Evolutionary conservation across 1,284 basidiomycete species (phyloP).

Genomic region (Papiliotrema nemorosa): DNA sequence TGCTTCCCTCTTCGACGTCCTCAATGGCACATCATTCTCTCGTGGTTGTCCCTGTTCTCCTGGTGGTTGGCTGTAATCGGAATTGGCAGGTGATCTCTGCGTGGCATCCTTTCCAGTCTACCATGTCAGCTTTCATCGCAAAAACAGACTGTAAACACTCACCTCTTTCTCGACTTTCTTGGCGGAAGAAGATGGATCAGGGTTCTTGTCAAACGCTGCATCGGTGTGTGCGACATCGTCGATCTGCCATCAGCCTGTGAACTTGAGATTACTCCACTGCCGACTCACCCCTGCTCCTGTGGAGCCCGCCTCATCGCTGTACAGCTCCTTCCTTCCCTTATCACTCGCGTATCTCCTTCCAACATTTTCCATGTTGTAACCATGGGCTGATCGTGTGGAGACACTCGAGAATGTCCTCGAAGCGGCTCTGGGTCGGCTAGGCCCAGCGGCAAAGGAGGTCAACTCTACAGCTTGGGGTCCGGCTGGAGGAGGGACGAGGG

Average conservation of each 20-base stretch:
- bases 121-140: not conserved
- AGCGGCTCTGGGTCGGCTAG: constrained; percentile 19
- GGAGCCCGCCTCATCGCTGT: constrained; percentile 39
- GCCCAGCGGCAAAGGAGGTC: constrained; percentile 13
- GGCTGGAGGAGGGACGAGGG: constrained; percentile 32
- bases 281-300: constrained; percentile 38
- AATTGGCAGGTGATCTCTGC: constrained; percentile 28
- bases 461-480: constrained; percentile 33
- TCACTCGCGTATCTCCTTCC: constrained; percentile 37
- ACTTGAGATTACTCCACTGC: not conserved
- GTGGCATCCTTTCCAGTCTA: constrained; percentile 44
- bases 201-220: constrained; percentile 37
- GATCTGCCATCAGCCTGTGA: constrained; percentile 16
- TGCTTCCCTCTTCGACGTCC: constrained; percentile 6
- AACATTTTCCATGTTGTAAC: constrained; percentile 3
- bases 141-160: constrained; percentile 2
- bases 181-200: constrained; percentile 30
- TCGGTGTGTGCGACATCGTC: constrained; percentile 44
- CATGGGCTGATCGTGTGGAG: constrained; percentile 9
- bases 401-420: constrained; percentile 29
- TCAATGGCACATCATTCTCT: constrained; percentile 1
- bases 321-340: constrained; percentile 41
- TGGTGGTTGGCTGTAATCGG: constrained; percentile 23
- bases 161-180: constrained; percentile 37
- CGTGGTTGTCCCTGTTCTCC: constrained; percentile 22